These are phyloP conservation scores for Oryza longistaminata DNA, from an alignment of 176 grass and related monocot genomes.

Conservation along the genomic window DNA sequence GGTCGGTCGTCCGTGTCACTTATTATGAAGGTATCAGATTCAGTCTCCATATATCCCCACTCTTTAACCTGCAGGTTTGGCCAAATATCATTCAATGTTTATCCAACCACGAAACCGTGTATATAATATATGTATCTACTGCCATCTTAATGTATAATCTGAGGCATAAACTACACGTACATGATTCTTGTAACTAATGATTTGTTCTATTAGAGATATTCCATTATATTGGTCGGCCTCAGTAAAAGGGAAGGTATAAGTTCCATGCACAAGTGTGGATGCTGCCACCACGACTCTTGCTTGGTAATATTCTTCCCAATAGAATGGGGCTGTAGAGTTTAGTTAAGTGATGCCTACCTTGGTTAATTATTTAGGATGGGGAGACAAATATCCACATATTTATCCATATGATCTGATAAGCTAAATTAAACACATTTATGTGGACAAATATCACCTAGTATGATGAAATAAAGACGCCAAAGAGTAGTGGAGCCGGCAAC, in stretches of 20 bases:
- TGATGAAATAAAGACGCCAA: no score
- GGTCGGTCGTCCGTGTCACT: background rate
- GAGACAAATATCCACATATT: background rate
- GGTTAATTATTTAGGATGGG: background rate
- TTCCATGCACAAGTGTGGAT: background rate
- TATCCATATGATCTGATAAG: background rate
- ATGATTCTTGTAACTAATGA: background rate
- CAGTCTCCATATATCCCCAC: background rate
- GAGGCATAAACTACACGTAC: background rate
- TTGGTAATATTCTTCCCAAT: background rate
- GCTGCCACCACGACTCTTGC: background rate
- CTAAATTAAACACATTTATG: background rate
- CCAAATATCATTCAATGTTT: background rate
- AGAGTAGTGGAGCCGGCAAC: no score
- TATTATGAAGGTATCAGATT: background rate
- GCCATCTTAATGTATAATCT: no score
- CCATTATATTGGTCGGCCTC: background rate
- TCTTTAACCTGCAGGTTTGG: background rate
- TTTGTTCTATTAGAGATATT: background rate
- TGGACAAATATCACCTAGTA: no score
- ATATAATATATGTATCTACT: no score
- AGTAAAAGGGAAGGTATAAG: background rate
- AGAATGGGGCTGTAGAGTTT: background rate
- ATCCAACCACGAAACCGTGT: background rate
- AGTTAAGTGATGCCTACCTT: background rate